Base-by-base conservation (phyloP, 495 filamentous ascomycete species). In the Trichoderma reesei region DNA sequence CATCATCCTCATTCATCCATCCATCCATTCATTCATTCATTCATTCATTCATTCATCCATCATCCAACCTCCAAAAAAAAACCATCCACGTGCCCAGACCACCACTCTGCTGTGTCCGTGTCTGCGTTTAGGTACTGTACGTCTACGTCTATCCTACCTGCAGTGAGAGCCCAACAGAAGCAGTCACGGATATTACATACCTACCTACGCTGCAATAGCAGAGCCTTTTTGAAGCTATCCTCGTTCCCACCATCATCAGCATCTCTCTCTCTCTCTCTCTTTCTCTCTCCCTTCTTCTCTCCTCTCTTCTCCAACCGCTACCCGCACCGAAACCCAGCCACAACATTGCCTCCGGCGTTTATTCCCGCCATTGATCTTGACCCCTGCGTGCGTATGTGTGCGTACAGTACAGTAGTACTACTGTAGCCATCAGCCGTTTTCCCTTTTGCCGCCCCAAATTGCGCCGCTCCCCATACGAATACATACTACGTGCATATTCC, bases 361-460 rank as follows among this genome's bases (percentile, higher is more conserved):
- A 48, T 48, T 48, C 44, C 44, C 44, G 44, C 44, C 44, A 48
- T n/a, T n/a, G 11, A 44, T 16, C 13, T 11, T 18, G 20, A 48
- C 44, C 44, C 44, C 44, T 48, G 44, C 44, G n/a, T n/a, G n/a
- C n/a, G n/a, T n/a, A n/a, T n/a, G n/a, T n/a, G n/a, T n/a, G n/a
- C n/a, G n/a, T n/a, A n/a, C n/a, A n/a, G n/a, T n/a, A n/a, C n/a
- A n/a, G n/a, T n/a, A n/a, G n/a, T n/a, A n/a, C n/a, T n/a, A n/a
- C n/a, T n/a, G n/a, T n/a, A n/a, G n/a, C n/a, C n/a, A 56, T 56
- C 51, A 56, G 31, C 51, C 51, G 51, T 34, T 56, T 56, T 34
- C 26, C 26, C 20, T 26, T 8, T 9, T 51, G 3, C 4, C 16
- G 16, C 46, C n/a, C 16, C n/a, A n/a, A n/a, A n/a, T n/a, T n/a